Percentiles rank a stretch among this genome's conserved stretches.
Conservation (phyloP, 805 yeast genomes). For the Candida ortonii region DNA sequence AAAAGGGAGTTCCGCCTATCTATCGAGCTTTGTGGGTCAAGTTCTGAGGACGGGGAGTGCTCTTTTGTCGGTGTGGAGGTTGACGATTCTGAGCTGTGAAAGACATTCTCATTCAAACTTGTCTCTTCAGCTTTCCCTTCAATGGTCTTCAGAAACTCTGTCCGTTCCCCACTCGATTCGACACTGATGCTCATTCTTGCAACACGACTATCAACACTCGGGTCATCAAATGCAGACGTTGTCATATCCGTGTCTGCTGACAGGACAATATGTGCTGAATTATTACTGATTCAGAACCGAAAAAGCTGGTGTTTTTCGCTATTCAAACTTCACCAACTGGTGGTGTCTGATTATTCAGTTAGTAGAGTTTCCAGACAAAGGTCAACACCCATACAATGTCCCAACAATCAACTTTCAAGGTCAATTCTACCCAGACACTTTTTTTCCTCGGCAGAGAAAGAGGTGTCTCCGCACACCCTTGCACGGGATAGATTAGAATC, state of each 20-base stretch:
- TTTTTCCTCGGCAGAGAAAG: too few relatives aligned
- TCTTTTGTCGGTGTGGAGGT: slow-evolving; percentile 26
- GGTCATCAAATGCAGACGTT: slow-evolving; percentile 11
- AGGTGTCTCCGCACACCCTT: slow-evolving; percentile 13
- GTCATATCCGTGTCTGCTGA: too few relatives aligned
- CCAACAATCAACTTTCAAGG: too few relatives aligned
- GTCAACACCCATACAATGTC: too few relatives aligned
- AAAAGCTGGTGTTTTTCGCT: too few relatives aligned
- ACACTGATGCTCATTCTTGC: slow-evolving; percentile 31
- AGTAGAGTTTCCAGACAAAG: too few relatives aligned
- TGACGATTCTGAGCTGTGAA: slow-evolving; percentile 6
- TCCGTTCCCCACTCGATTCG: slow-evolving; percentile 14
- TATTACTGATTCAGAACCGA: too few relatives aligned
- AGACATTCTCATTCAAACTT: slow-evolving; percentile 2
- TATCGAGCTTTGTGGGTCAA: neutral
- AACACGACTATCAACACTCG: slow-evolving; percentile 24
- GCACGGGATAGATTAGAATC: slow-evolving; percentile 6
- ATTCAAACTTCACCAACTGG: too few relatives aligned
- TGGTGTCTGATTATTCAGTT: too few relatives aligned
- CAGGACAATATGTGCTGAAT: too few relatives aligned
- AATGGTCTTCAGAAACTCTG: slow-evolving; percentile 15
- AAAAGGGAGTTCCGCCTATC: slow-evolving; percentile 1
- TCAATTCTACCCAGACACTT: too few relatives aligned
- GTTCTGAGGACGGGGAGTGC: slow-evolving; percentile 19
- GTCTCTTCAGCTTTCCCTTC: slow-evolving; percentile 3